Evolutionary conservation across 2,329 filamentous ascomycete species (phyloP), one percentile per base, ranked within the genome.

Genomic region (Trichoderma brevicompactum): DNA sequence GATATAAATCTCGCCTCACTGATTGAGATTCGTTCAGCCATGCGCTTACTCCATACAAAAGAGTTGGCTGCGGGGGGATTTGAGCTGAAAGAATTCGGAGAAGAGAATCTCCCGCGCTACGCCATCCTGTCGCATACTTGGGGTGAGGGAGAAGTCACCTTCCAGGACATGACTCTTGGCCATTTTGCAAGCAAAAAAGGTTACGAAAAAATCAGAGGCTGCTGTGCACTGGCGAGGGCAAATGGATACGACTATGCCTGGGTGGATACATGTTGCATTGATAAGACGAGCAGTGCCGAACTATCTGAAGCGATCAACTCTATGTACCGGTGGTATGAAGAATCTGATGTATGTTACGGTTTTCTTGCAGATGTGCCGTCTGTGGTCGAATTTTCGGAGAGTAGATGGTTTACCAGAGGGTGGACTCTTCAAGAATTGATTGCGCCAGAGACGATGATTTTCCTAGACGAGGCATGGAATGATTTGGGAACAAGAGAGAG

Each of bases 281-380:
- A 62, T 23, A 62, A 62, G 58, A 61, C 58, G 36, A 61, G 52
- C 23, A 43, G 54, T 13, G 28, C 38, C 15, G 40, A 58, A 23
- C 28, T 54, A 17, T 54, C 52, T 5, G 52, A 54, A 13, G 52
- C 52, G 0, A 54, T 58, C 54, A 43, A 55, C 19, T 55, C 52
- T 36, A 59, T 59, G 55, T 59, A 59, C 43, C 55, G 32, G 58
- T 62, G 58, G 58, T 62, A 62, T 15, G 43, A 12, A 28, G 48
- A 62, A 15, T 44, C 58, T 6, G 58, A 50, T 1, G 34, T 40
- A 13, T 62, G 58, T 17, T 62, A 62, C 28, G 46, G 44, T n/a
- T 62, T 36, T 41, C 58, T 62, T 1, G 44, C 46, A 32, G 58
- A 62, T 7, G 58, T 62, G 9, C 44, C 58, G 28, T 53, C 46